These are phyloP conservation scores for Bertia moriformis DNA, from an alignment of 2,329 filamentous ascomycete genomes.

Conservation along the genomic window DNA sequence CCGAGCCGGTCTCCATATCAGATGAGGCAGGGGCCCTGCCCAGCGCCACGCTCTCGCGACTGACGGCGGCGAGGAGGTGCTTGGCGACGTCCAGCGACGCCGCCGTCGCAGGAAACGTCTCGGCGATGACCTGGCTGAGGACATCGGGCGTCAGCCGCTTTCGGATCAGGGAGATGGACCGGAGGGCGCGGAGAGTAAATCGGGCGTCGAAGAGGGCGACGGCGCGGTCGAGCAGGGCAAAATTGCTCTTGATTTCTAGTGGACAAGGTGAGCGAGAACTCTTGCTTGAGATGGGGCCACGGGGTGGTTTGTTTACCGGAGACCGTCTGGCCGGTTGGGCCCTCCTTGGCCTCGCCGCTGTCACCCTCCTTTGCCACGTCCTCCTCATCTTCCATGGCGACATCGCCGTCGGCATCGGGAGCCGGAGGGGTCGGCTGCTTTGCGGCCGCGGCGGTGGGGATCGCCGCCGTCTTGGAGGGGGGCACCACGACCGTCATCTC, in stretches of 20 bases:
- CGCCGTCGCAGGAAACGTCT: conserved; percentile 55
- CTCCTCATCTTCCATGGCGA: conserved; percentile 48
- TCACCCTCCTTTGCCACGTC: conserved; percentile 27
- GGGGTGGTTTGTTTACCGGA: conserved; percentile 16
- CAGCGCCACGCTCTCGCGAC: conserved; percentile 49
- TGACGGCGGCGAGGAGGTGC: conserved; percentile 56
- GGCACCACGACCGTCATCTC: conserved; percentile 74
- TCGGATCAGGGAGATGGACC: conserved; percentile 88
- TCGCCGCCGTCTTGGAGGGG: conserved; percentile 49
- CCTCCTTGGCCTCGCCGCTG: conserved; percentile 15
- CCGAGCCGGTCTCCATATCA: conserved; percentile 63
- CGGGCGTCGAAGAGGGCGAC: conserved; percentile 86
- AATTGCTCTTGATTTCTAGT: conserved; percentile 88
- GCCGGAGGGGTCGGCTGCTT: conserved; percentile 39
- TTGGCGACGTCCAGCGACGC: conserved; percentile 52
- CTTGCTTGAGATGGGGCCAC: conserved; percentile 2
- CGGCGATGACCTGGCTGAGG: conserved; percentile 64
- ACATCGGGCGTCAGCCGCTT: conserved; percentile 78
- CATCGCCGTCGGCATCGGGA: conserved; percentile 53
- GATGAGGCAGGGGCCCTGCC: conserved; percentile 34
- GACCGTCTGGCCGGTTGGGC: conserved; percentile 31
- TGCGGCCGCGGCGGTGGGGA: too few relatives aligned
- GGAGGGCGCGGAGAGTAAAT: conserved; percentile 84
- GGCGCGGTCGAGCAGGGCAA: conserved; percentile 77
- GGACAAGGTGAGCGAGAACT: conserved; percentile 8